These are phyloP conservation scores for Penicillium pulvis DNA, from an alignment of 495 filamentous ascomycete genomes.

Conservation along the genomic window DNA sequence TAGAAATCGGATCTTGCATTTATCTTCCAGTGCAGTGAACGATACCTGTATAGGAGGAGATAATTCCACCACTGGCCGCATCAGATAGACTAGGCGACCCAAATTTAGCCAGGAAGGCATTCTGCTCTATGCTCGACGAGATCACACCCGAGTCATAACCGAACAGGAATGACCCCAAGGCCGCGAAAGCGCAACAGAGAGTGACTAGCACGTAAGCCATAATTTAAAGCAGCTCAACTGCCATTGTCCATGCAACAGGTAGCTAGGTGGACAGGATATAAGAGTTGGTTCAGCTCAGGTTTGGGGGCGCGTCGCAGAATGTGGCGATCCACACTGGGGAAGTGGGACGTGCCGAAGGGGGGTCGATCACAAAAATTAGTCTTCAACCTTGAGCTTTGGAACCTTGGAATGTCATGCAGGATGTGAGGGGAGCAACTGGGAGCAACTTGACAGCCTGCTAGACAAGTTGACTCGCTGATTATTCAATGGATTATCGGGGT, in stretches of 20 bases:
- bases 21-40: constrained; percentile 5
- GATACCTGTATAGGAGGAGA: constrained; percentile 52
- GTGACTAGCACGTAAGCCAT: constrained; percentile 37
- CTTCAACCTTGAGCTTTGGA: background rate
- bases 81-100: constrained; percentile 35
- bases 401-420: constrained; percentile 20
- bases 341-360: constrained; percentile 29
- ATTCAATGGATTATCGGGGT: background rate
- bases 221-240: constrained; percentile 16
- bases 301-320: constrained; percentile 19
- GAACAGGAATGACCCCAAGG: constrained; percentile 60
- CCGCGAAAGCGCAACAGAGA: constrained; percentile 53
- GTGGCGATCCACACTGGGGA: constrained; percentile 18
- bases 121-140: constrained; percentile 51
- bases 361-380: constrained; percentile 13
- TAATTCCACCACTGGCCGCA: constrained; percentile 50
- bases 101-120: constrained; percentile 45
- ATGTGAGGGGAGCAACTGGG: constrained; percentile 17
- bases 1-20: constrained; percentile 10
- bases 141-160: constrained; percentile 56
- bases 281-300: background rate
- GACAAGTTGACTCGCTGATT: background rate
- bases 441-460: background rate
- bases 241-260: constrained; percentile 8
- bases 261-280: constrained; percentile 2